phyloP scores from a whole-genome alignment of 2,329 filamentous ascomycete genomes.

The Diaporthe destruens region DNA sequence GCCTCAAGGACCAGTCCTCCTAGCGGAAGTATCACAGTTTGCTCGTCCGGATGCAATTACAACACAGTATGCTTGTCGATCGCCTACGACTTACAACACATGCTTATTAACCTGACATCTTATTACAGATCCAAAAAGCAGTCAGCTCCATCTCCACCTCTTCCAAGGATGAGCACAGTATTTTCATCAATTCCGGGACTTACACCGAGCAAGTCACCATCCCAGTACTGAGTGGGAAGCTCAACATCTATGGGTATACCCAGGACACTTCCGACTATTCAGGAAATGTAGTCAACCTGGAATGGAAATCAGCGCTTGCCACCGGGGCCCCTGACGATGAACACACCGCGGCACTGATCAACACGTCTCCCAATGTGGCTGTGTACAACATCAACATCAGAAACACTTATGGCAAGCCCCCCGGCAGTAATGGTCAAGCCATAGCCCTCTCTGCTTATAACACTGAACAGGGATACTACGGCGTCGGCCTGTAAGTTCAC shows the following conservation, averaged over 20 bases:
- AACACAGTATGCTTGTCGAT: conserved; percentile 24
- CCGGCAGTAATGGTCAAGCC: conserved; percentile 54
- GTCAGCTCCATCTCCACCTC: conserved; percentile 40
- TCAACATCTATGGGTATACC: conserved; percentile 69
- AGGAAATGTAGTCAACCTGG: conserved; percentile 56
- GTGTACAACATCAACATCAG: conserved; percentile 69
- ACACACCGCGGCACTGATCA: conserved; percentile 59
- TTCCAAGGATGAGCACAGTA: conserved; percentile 31
- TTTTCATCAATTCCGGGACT: conserved; percentile 56
- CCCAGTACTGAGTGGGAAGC: conserved; percentile 56
- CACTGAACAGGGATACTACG: conserved; percentile 68
- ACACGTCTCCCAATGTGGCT: conserved; percentile 58
- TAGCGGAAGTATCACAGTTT: conserved; percentile 40
- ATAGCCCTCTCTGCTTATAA: conserved; percentile 66
- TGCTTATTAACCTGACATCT: not conserved
- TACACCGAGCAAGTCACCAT: conserved; percentile 71
- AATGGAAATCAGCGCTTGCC: conserved; percentile 34
- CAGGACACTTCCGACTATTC: conserved; percentile 58
- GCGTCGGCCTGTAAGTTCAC: conserved; percentile 56
- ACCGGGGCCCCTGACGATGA: conserved; percentile 44
- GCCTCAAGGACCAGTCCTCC: conserved; percentile 39
- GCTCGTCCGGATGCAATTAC: conserved; percentile 38
- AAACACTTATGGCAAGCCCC: conserved; percentile 61
- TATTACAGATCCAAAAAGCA: conserved; percentile 38
- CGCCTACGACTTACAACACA: no score